Evolutionary conservation across 495 filamentous ascomycete species (phyloP).

Genomic region (Chaetomium cochliodes): DNA sequence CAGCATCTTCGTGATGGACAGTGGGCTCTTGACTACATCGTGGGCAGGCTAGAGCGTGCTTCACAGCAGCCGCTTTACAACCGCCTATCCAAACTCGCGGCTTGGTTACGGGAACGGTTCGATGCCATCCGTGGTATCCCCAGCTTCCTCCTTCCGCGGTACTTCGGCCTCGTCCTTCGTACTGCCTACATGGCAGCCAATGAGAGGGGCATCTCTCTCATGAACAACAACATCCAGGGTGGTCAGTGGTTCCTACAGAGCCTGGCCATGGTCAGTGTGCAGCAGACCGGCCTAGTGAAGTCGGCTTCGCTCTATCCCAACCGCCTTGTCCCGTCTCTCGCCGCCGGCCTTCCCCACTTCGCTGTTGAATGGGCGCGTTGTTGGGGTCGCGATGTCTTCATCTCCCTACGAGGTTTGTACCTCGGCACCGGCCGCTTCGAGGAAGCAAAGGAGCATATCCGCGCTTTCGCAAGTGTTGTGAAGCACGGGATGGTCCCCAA

Average conservation of each 20-base stretch:
- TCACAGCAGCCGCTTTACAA: slow-evolving; percentile 59
- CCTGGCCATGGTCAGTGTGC: slow-evolving; percentile 83
- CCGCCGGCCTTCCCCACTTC: slow-evolving; percentile 94
- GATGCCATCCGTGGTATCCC: slow-evolving; percentile 79
- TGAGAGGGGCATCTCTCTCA: slow-evolving; percentile 72
- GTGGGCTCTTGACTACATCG: slow-evolving; percentile 92
- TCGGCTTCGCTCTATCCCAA: slow-evolving; percentile 87
- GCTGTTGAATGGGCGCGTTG: slow-evolving; percentile 90
- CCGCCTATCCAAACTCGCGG: slow-evolving; percentile 60
- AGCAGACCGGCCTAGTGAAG: slow-evolving; percentile 83
- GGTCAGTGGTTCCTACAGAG: slow-evolving; percentile 84
- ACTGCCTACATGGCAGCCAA: slow-evolving; percentile 82
- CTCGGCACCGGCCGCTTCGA: slow-evolving; percentile 83
- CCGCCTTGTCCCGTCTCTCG: slow-evolving; percentile 79
- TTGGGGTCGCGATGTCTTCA: slow-evolving; percentile 97
- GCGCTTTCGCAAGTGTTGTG: slow-evolving; percentile 92
- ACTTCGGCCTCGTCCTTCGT: slow-evolving; percentile 85
- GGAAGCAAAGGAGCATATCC: slow-evolving; percentile 89
- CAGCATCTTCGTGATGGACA: slow-evolving; percentile 87
- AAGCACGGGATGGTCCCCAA: slow-evolving; percentile 99
- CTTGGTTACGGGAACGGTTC: slow-evolving; percentile 82
- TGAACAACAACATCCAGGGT: slow-evolving; percentile 69
- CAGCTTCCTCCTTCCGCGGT: slow-evolving; percentile 84
- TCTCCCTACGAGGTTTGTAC: slow-evolving; percentile 85
- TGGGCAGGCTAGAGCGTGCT: slow-evolving; percentile 71